Base-by-base conservation (phyloP, 495 filamentous ascomycete species). In the Penicillium canariense region DNA sequence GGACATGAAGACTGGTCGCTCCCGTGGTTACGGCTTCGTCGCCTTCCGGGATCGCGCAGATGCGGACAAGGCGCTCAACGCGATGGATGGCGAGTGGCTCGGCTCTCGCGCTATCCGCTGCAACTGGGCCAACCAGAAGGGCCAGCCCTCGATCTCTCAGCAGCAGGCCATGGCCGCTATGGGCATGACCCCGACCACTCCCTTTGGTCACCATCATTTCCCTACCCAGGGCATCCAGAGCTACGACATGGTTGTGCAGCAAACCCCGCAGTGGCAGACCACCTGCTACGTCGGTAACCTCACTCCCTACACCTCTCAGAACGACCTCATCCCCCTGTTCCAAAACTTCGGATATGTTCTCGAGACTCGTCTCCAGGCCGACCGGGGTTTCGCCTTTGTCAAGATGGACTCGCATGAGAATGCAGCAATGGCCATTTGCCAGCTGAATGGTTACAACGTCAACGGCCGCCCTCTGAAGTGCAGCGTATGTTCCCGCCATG, bases 61-160 rank as follows among this genome's bases (percentile, higher is more conserved):
- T 65, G 94, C 94, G 14, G 95, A 99, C 71, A 96, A 97, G 74
- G 94, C 94, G 2, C 74, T 99, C 59, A 95, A 84, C 71, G 89
- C 91, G 45, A 99, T 97, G 94, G 94, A 99, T 68, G 93, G 95
- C 49, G 95, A 99, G 81, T 99, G 94, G 94, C 87, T 99, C 47
- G 94, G 94, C 44, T 97, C 95, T 56, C 91, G 94, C 48, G 94
- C 95, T 4, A 99, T 99, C 68, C 90, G 94, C 55, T 97, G 93
- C 82, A 99, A 99, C 78, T 99, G 94, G 94, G 94, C 94, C 48
- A 99, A 99, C 75, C 94, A 99, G 70, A 99, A 99, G 81, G 94
- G 94, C 32, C 94, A 99, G 66, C 94, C 94, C 40, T 97, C 95
- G 1, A 96, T 97, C 65, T 90, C 92, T 39, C 94, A 99, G 75